Base-by-base conservation (phyloP, 108 stramenopile species). In the Schizochytrium sp. region DNA sequence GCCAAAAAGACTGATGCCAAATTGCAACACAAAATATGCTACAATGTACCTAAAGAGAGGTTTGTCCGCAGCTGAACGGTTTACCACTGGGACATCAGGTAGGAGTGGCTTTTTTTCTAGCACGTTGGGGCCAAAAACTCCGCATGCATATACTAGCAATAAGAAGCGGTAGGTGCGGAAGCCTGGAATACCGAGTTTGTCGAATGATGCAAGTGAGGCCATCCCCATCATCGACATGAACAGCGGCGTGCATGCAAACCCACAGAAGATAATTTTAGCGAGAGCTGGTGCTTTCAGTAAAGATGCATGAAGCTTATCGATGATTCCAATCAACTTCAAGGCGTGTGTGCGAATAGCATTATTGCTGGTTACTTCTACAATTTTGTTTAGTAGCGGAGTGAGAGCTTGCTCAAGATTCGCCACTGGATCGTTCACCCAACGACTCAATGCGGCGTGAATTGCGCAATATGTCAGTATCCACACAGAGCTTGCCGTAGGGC, bases 141-240 rank as follows among this genome's bases (percentile, higher is more conserved):
- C 64, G 76, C 45, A 13, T 8, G 28, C 15, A 28, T 83, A 83
- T 10, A 5, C 28, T 10, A 55, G 2, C 0, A 83, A 5, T 10
- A 83, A 55, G 47, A 50, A 13, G 76, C 76, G 76, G 76, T 83
- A 83, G 38, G 76, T 83, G 50, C 76, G 76, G 8, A 19, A 5
- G 45, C 76, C 76, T 46, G 76, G 76, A 38, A 83, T 28, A 17
- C 76, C 76, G 76, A 83, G 10, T 40, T 83, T 83, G 53, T 83
- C 76, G 5, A 83, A 55, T 10, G 76, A 83, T 38, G 28, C 15
- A 53, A 83, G 13, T 28, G 49, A 53, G 53, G 55, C 49, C 7
- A 83, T 28, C 15, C 76, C 76, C 76, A 83, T 83, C 7, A 83
- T 47, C 10, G 1, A 10, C 76, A 83, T 83, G 28, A 83, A 83